Conservation (phyloP, 805 yeast genomes). For the Zygotorulaspora danielsina region DNA sequence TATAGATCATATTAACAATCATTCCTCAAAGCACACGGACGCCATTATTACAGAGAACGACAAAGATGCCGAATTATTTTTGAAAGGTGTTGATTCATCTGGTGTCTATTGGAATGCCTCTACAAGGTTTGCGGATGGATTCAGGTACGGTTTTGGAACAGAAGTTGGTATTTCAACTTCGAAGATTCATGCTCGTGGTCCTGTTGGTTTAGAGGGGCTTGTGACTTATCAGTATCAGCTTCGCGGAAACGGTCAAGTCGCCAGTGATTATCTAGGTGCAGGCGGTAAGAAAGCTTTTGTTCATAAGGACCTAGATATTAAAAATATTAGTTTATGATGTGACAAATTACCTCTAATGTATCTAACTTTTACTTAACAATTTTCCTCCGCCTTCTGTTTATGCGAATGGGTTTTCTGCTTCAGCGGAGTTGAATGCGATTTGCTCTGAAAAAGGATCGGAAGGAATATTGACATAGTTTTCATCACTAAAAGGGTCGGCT, state of each 20-base stretch:
- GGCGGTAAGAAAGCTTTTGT: constrained; percentile 79
- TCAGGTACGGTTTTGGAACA: constrained; percentile 96
- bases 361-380: constrained; percentile 1
- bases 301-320: constrained; percentile 57
- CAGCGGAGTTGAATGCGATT: constrained; percentile 3
- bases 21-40: constrained; percentile 96
- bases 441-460: constrained; percentile 15
- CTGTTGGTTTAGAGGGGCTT: constrained; percentile 95
- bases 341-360: neutral
- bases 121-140: constrained; percentile 97
- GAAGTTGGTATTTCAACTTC: constrained; percentile 98
- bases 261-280: constrained; percentile 85
- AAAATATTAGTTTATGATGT: constrained; percentile 28
- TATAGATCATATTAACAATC: constrained; percentile 78
- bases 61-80: constrained; percentile 65
- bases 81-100: constrained; percentile 86
- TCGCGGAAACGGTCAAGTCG: constrained; percentile 90
- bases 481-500: constrained; percentile 30
- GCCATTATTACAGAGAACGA: constrained; percentile 78
- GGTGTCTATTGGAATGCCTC: constrained; percentile 98
- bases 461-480: constrained; percentile 14
- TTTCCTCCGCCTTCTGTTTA: too few species aligned
- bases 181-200: constrained; percentile 97
- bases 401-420: constrained; percentile 6
- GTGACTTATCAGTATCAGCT: constrained; percentile 93